These are phyloP conservation scores for Hirsutella thompsonii DNA, from an alignment of 2,329 filamentous ascomycete genomes.

Conservation along the genomic window DNA sequence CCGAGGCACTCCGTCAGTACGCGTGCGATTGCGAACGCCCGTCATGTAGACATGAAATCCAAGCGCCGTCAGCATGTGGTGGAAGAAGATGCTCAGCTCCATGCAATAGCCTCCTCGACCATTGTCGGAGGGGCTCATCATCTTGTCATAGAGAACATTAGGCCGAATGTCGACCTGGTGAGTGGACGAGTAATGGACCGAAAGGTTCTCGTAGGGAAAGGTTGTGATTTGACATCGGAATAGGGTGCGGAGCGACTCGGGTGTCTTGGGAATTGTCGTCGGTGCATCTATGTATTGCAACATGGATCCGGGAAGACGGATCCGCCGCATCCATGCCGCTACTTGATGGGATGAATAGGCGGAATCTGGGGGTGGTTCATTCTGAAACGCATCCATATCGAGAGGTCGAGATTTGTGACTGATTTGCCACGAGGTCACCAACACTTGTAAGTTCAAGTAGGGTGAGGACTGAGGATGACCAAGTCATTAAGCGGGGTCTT, in stretches of 20 bases:
- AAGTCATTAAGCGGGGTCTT: no score
- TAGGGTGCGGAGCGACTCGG: constrained; percentile 18
- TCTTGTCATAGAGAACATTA: constrained; percentile 33
- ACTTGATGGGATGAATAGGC: no score
- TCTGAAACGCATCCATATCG: no score
- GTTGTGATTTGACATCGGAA: constrained; percentile 14
- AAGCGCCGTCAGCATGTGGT: constrained; percentile 18
- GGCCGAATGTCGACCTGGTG: constrained; percentile 30
- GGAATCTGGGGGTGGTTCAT: no score
- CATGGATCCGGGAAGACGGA: no score
- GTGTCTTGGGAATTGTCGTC: neutral
- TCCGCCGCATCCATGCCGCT: no score
- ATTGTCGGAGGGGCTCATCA: constrained; percentile 24
- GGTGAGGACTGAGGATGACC: no score
- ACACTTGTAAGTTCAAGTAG: no score
- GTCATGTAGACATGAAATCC: constrained; percentile 41
- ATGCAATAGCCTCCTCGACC: constrained; percentile 48
- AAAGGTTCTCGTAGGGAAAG: constrained; percentile 37
- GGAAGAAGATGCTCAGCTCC: constrained; percentile 39
- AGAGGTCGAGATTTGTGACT: no score
- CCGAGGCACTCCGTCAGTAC: constrained; percentile 22
- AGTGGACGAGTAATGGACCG: constrained; percentile 34
- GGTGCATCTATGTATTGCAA: neutral
- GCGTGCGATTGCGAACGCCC: constrained; percentile 35
- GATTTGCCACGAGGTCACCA: no score